These are phyloP conservation scores for Metschnikowia anglica DNA, from an alignment of 805 yeast genomes.

Conservation along the genomic window DNA sequence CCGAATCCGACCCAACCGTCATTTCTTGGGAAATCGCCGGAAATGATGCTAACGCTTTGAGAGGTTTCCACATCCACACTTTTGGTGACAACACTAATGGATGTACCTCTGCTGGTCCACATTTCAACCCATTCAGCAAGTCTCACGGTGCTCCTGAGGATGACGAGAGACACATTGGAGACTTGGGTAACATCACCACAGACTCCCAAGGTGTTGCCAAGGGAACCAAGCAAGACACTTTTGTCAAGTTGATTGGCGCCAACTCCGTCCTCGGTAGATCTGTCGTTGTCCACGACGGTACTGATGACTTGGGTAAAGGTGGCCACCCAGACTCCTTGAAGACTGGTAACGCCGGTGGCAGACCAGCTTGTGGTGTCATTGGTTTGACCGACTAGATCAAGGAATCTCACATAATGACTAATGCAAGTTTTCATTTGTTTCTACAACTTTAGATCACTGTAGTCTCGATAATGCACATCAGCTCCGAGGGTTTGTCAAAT, in stretches of 20 bases:
- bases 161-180: slow-evolving; percentile 85
- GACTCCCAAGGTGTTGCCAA: slow-evolving; percentile 88
- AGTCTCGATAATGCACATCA: no score
- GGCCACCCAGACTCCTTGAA: slow-evolving; percentile 86
- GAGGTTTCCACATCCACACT: slow-evolving; percentile 98
- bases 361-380: slow-evolving; percentile 98
- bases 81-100: slow-evolving; percentile 99
- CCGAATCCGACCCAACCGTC: slow-evolving; percentile 80
- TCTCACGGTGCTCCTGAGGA: slow-evolving; percentile 92
- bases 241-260: slow-evolving; percentile 81
- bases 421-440: slow-evolving; percentile 4
- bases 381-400: slow-evolving; percentile 54
- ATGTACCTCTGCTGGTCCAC: slow-evolving; percentile 98
- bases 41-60: slow-evolving; percentile 79
- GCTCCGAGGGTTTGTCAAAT: no score
- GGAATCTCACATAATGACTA: slow-evolving; percentile 5
- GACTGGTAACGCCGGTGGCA: slow-evolving; percentile 97
- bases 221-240: slow-evolving; percentile 77
- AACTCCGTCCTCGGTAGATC: slow-evolving; percentile 92
- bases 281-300: slow-evolving; percentile 89
- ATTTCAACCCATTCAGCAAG: slow-evolving; percentile 86
- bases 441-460: background rate
- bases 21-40: slow-evolving; percentile 88
- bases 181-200: slow-evolving; percentile 90
- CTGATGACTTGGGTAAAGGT: slow-evolving; percentile 94